phyloP scores from a whole-genome alignment of 768 basidiomycete species.

The Pisolithus tinctorius region DNA sequence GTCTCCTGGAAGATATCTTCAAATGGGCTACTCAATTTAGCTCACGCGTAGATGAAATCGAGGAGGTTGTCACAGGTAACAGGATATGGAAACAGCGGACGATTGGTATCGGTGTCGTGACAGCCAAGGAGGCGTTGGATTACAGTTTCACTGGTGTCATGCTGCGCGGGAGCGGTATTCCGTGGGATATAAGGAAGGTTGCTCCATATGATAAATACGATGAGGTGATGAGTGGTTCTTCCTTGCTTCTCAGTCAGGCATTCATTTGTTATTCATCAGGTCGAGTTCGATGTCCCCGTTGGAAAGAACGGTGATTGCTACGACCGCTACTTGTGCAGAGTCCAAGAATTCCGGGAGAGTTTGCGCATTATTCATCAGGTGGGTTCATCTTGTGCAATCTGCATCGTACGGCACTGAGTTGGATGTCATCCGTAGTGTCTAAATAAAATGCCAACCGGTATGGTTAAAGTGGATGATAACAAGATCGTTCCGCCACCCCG shows the following conservation, averaged over 20 bases:
- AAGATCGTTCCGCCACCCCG: conserved; percentile 95
- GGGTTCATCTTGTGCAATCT: conserved; percentile 6
- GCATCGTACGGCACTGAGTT: background rate
- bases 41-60: conserved; percentile 90
- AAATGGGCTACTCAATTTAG: conserved; percentile 96
- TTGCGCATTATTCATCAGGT: conserved; percentile 81
- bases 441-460: conserved; percentile 95
- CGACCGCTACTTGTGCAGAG: conserved; percentile 94
- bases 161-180: conserved; percentile 87
- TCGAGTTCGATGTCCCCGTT: conserved; percentile 96
- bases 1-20: conserved; percentile 97
- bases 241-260: background rate
- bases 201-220: conserved; percentile 95
- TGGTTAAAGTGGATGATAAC: conserved; percentile 92
- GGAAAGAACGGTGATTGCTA: conserved; percentile 97
- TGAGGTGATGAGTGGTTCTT: conserved; percentile 43
- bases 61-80: conserved; percentile 96
- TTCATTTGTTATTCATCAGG: conserved; percentile 35
- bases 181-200: conserved; percentile 92
- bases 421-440: conserved; percentile 54
- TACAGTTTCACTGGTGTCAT: conserved; percentile 97
- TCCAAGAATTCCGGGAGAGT: conserved; percentile 97
- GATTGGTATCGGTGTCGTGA: conserved; percentile 82
- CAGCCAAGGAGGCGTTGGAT: conserved; percentile 85
- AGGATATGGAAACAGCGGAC: conserved; percentile 98